Percentiles rank a stretch among this genome's conserved stretches.
Evolutionary conservation across 345 rosid species (phyloP).

Genomic region (Murraya koenigii): DNA sequence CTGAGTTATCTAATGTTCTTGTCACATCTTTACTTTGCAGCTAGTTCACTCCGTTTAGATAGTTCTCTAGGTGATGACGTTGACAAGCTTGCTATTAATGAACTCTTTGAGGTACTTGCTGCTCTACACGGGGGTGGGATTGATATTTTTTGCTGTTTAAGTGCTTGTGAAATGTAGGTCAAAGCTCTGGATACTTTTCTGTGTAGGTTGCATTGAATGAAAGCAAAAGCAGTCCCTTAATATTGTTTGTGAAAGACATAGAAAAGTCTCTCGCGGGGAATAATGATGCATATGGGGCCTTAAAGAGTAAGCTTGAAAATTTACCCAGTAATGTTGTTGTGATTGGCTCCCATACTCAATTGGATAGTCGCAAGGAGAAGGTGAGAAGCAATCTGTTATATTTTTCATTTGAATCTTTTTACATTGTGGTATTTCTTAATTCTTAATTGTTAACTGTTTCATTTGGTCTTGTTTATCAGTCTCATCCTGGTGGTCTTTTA

Average conservation of each 20-base stretch:
- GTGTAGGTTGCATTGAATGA: slow-evolving; percentile 68
- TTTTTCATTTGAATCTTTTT: not conserved
- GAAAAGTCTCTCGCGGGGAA: slow-evolving; percentile 81
- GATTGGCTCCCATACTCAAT: slow-evolving; percentile 85
- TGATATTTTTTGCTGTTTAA: not conserved
- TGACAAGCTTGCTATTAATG: slow-evolving; percentile 79
- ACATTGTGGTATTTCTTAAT: not conserved
- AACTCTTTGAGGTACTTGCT: slow-evolving; percentile 74
- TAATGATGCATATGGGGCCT: slow-evolving; percentile 58
- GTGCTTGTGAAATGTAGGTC: not conserved
- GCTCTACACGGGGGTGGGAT: not conserved
- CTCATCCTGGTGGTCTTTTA: slow-evolving; percentile 88
- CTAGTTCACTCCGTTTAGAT: slow-evolving; percentile 81
- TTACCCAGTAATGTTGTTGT: slow-evolving; percentile 73
- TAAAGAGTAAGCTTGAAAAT: slow-evolving; percentile 76
- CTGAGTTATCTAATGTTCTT: not conserved
- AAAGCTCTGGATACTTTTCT: slow-evolving; percentile 16
- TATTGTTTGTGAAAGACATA: slow-evolving; percentile 84
- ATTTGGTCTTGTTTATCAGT: slow-evolving; percentile 43
- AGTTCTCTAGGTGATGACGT: slow-evolving; percentile 73
- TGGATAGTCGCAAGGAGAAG: slow-evolving; percentile 97
- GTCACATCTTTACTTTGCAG: slow-evolving; percentile 34
- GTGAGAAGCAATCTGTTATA: slow-evolving; percentile 31
- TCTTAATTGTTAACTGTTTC: not conserved
- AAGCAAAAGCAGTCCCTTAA: slow-evolving; percentile 67